phyloP scores from a whole-genome alignment of 2,329 filamentous ascomycete genomes.

The Calonectria crousiana region DNA sequence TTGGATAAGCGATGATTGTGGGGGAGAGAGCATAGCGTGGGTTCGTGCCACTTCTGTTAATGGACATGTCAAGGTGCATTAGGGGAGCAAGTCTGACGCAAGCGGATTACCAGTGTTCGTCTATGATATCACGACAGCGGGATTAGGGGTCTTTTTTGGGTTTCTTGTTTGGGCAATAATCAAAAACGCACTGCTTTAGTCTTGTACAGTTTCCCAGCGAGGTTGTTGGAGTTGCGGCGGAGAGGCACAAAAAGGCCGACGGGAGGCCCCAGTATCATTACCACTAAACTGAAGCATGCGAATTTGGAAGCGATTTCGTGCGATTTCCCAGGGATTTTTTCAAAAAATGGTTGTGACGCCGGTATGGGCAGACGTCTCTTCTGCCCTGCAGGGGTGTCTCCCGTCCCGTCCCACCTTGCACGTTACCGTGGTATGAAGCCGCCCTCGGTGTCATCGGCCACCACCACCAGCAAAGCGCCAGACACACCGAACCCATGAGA shows the following conservation, averaged over 20 bases:
- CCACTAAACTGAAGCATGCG: background rate
- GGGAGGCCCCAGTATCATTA: background rate
- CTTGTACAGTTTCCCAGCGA: background rate
- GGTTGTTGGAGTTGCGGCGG: background rate
- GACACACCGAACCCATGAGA: background rate
- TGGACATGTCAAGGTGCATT: slow-evolving; percentile 15
- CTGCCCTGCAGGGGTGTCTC: slow-evolving; percentile 2
- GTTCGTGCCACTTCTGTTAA: background rate
- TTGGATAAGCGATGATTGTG: background rate
- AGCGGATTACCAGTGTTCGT: background rate
- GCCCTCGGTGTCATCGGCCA: background rate
- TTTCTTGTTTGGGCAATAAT: background rate
- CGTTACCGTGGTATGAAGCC: background rate
- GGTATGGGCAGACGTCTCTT: slow-evolving; percentile 7
- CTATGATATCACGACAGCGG: background rate
- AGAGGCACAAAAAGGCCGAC: background rate
- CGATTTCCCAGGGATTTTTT: background rate
- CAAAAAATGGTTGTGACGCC: background rate
- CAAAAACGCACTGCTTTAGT: background rate
- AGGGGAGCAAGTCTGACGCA: slow-evolving; percentile 3
- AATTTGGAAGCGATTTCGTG: background rate
- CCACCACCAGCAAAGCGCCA: background rate
- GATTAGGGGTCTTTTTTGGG: background rate
- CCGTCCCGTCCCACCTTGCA: slow-evolving; percentile 3
- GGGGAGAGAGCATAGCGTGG: slow-evolving; percentile 7